phyloP scores from a whole-genome alignment of 1,284 basidiomycete genomes.

The Boletus smithii region DNA sequence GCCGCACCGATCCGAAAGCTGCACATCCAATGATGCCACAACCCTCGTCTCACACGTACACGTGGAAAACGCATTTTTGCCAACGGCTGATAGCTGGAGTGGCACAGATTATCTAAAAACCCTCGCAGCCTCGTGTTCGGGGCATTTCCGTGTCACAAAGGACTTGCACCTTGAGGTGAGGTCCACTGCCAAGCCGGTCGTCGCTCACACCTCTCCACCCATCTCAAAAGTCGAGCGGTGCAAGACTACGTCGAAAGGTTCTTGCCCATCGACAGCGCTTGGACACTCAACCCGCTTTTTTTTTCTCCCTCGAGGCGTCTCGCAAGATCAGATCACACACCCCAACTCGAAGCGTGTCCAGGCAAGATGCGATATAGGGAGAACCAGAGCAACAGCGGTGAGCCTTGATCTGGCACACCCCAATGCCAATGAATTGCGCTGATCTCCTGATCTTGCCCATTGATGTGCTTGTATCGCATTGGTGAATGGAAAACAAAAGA shows the following conservation, averaged over 20 bases:
- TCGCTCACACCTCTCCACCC: not conserved
- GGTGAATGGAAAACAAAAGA: constrained; percentile 19
- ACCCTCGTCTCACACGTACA: constrained; percentile 13
- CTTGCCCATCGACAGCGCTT: not conserved
- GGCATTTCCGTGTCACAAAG: constrained; percentile 21
- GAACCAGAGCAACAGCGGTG: constrained; percentile 26
- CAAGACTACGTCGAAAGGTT: not conserved
- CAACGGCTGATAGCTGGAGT: constrained; percentile 14
- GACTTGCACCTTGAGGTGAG: constrained; percentile 10
- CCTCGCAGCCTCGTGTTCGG: constrained; percentile 23
- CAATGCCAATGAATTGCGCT: constrained; percentile 1
- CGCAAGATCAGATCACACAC: constrained; percentile 1
- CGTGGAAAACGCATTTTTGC: constrained; percentile 27
- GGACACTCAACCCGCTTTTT: not conserved
- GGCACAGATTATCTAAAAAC: constrained; percentile 27
- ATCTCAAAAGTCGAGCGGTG: not conserved
- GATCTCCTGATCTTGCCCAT: constrained; percentile 18
- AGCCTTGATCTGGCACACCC: constrained; percentile 6
- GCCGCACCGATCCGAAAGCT: constrained; percentile 11
- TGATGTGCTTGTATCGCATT: constrained; percentile 7
- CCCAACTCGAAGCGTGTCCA: not conserved
- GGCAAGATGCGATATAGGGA: constrained; percentile 19
- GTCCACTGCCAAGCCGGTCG: not conserved
- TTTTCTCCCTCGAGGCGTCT: not conserved
- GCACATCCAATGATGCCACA: not conserved